Percentiles rank a stretch among this genome's conserved stretches.
Evolutionary conservation across 2,329 filamentous ascomycete genomes (phyloP).

Genomic region (Aspergillus terreus): DNA sequence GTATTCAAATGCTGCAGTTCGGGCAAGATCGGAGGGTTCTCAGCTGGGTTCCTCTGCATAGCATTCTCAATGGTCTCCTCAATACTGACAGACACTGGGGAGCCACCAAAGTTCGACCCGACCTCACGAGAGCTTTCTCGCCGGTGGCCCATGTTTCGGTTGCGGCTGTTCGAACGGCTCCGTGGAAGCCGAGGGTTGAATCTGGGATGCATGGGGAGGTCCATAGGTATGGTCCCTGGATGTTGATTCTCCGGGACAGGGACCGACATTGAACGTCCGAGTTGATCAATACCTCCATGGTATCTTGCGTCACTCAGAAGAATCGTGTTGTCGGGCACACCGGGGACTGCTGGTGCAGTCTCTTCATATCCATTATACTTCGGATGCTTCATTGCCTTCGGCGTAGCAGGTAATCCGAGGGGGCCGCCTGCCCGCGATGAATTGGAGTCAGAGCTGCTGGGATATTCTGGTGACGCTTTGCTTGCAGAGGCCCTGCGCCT

Average conservation of each 20-base stretch:
- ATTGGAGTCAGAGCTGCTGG: conserved; percentile 37
- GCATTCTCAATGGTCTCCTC: conserved; percentile 49
- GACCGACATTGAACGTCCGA: conserved; percentile 39
- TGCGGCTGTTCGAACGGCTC: conserved; percentile 41
- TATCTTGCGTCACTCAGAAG: conserved; percentile 35
- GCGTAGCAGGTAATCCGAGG: conserved; percentile 83
- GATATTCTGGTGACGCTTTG: conserved; percentile 37
- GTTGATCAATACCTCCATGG: conserved; percentile 33
- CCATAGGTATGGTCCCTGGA: conserved; percentile 21
- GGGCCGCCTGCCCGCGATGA: conserved; percentile 46
- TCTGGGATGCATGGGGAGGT: conserved; percentile 38
- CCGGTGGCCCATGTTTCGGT: conserved; percentile 26
- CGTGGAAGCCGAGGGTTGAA: conserved; percentile 38
- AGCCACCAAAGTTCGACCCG: conserved; percentile 25
- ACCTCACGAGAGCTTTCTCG: conserved; percentile 27
- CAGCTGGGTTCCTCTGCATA: conserved; percentile 16
- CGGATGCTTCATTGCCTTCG: conserved; percentile 80
- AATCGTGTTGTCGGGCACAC: conserved; percentile 50
- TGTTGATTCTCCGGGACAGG: conserved; percentile 30
- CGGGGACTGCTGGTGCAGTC: conserved; percentile 53
- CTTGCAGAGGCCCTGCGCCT: conserved; percentile 30
- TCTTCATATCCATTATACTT: conserved; percentile 55
- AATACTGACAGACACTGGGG: conserved; percentile 49
- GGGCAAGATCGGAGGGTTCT: conserved; percentile 51
- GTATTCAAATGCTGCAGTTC: conserved; percentile 61